phyloP scores from a whole-genome alignment of 345 rosid genomes.

The Syzygium oleosum region DNA sequence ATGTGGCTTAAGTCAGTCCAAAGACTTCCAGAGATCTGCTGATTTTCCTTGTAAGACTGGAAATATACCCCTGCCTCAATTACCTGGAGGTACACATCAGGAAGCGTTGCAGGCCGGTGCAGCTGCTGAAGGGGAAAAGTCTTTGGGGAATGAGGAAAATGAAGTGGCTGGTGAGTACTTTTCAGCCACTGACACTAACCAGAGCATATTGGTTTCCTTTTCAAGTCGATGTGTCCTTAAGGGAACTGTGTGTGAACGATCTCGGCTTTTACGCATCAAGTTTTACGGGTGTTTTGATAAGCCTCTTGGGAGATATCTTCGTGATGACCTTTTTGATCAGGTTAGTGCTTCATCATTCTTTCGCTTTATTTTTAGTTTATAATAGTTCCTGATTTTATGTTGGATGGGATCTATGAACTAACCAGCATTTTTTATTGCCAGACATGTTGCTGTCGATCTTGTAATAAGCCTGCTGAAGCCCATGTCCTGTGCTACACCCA shows the following conservation, averaged over 20 bases:
- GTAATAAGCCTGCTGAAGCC: constrained; percentile 78
- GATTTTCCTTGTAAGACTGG: constrained; percentile 7
- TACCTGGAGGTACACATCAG: constrained; percentile 20
- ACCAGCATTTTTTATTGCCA: constrained; percentile 11
- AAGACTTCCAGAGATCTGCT: constrained; percentile 14
- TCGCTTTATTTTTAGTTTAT: not conserved
- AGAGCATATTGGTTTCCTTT: constrained; percentile 87
- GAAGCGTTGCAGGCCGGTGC: constrained; percentile 29
- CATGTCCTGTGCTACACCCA: constrained; percentile 91
- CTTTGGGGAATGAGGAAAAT: constrained; percentile 38
- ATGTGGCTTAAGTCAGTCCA: constrained; percentile 6
- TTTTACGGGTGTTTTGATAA: constrained; percentile 94
- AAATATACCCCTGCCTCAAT: constrained; percentile 19
- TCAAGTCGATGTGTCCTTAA: constrained; percentile 78
- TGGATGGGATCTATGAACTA: not conserved
- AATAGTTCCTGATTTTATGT: not conserved
- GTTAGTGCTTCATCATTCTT: constrained; percentile 14
- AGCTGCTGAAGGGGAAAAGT: constrained; percentile 23
- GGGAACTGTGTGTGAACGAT: constrained; percentile 88
- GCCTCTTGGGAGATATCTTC: constrained; percentile 89
- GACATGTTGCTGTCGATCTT: constrained; percentile 56
- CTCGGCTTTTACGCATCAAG: constrained; percentile 83
- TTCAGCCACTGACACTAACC: constrained; percentile 73
- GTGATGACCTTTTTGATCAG: constrained; percentile 81
- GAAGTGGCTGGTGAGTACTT: constrained; percentile 63